These are phyloP conservation scores for Aureobasidium sp. DNA, from an alignment of 2,329 filamentous ascomycete genomes.

Conservation along the genomic window DNA sequence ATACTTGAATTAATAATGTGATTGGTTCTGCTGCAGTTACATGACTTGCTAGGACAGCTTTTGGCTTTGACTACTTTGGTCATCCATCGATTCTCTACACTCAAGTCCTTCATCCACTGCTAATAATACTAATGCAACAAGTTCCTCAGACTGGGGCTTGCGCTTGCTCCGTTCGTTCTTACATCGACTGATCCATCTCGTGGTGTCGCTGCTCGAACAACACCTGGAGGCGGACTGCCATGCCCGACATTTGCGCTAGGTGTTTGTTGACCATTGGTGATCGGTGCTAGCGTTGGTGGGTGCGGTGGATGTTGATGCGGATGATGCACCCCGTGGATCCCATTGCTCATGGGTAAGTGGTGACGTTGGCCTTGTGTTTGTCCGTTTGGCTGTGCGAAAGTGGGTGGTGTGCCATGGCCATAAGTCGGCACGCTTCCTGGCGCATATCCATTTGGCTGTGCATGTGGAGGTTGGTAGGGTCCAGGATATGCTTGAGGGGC, in stretches of 20 bases:
- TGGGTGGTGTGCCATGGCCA: neutral
- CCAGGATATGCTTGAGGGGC: constrained; percentile 15
- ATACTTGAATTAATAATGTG: neutral
- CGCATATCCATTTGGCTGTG: neutral
- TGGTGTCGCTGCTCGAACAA: constrained; percentile 18
- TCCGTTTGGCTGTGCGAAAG: neutral
- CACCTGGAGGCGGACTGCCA: neutral
- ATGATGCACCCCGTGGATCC: constrained; percentile 6
- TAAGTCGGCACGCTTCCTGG: neutral
- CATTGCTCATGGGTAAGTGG: neutral
- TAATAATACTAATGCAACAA: constrained; percentile 30
- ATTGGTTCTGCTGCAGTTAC: neutral
- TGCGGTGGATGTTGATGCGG: neutral
- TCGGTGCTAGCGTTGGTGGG: neutral
- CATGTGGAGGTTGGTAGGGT: constrained; percentile 6
- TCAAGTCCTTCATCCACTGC: neutral
- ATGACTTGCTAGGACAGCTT: neutral
- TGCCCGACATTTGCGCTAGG: neutral
- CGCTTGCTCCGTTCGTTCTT: constrained; percentile 28
- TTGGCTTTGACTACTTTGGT: neutral
- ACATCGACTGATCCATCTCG: constrained; percentile 18
- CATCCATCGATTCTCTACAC: neutral
- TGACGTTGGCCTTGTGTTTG: neutral
- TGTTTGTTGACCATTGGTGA: neutral
- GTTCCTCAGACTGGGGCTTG: constrained; percentile 40